Evolutionary conservation across 176 grass and related monocot genomes (phyloP).

Genomic region (Metroxylon sagu): DNA sequence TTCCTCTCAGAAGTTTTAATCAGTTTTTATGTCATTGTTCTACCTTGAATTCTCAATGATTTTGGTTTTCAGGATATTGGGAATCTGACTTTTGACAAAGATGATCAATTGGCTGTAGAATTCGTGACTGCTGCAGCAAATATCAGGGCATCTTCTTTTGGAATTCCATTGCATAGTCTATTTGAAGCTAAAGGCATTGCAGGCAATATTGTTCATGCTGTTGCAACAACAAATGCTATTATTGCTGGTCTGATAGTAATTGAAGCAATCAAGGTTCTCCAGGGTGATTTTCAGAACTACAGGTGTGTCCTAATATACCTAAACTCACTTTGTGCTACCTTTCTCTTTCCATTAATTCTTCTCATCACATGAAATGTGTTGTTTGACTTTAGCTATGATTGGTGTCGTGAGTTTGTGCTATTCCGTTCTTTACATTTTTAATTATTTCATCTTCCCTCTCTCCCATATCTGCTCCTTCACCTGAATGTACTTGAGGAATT

Average conservation of each 20-base stretch:
- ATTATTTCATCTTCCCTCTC: too few relatives aligned
- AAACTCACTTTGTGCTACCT: too few relatives aligned
- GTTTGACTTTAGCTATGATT: too few relatives aligned
- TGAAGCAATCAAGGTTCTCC: conserved; percentile 93
- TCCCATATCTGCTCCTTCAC: too few relatives aligned
- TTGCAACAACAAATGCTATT: conserved; percentile 97
- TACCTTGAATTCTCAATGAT: conserved; percentile 5
- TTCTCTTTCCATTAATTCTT: too few relatives aligned
- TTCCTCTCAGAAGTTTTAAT: too few relatives aligned
- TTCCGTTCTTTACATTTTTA: too few relatives aligned
- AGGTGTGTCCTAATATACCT: conserved; percentile 31
- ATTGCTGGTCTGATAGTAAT: conserved; percentile 94
- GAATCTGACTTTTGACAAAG: conserved; percentile 83
- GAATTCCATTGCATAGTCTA: conserved; percentile 80
- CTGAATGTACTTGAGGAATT: too few relatives aligned
- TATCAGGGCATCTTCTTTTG: conserved; percentile 94
- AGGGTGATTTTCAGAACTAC: conserved; percentile 56
- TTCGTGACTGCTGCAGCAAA: conserved; percentile 92
- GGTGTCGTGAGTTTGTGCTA: too few relatives aligned
- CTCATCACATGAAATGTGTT: too few relatives aligned
- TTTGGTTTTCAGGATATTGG: conserved; percentile 62
- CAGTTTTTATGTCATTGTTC: too few relatives aligned
- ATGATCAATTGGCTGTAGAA: conserved; percentile 93
- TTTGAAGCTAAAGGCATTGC: conserved; percentile 99
- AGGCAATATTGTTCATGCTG: conserved; percentile 98